A percentile compares a stretch with the other conserved stretches of the same genome.
phyloP scores from a whole-genome alignment of 345 rosid species.

The Rhodamnia rubescens region DNA sequence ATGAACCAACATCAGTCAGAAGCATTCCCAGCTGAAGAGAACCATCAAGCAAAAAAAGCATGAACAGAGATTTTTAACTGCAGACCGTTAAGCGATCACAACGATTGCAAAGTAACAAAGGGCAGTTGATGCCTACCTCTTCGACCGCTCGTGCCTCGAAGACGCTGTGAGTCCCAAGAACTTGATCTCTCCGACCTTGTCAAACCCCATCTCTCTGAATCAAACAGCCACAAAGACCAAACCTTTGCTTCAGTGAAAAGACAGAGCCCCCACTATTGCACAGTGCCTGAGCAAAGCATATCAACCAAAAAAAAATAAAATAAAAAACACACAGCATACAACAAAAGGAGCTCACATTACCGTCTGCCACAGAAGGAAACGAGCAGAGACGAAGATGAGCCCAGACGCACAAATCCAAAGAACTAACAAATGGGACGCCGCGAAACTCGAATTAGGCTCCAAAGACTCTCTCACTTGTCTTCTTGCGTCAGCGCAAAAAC shows the following conservation, averaged over 20 bases:
- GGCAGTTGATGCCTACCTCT: slow-evolving; percentile 38
- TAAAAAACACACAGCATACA: not conserved
- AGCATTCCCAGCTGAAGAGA: slow-evolving; percentile 18
- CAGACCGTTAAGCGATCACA: not conserved
- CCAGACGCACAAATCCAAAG: not conserved
- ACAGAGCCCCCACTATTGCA: not conserved
- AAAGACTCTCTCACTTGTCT: not conserved
- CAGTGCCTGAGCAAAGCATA: not conserved
- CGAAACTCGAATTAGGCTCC: not conserved
- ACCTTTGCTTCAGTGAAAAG: not conserved
- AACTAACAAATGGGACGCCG: not conserved
- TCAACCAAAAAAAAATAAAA: not conserved
- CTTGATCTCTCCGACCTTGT: slow-evolving; percentile 31
- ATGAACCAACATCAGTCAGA: slow-evolving; percentile 15
- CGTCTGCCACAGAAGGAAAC: not conserved
- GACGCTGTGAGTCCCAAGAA: slow-evolving; percentile 43
- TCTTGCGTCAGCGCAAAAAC: not conserved
- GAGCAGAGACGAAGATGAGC: not conserved
- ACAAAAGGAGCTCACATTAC: slow-evolving; percentile 8
- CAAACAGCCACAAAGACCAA: slow-evolving; percentile 4
- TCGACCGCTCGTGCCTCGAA: slow-evolving; percentile 66
- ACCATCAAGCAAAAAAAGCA: slow-evolving; percentile 14
- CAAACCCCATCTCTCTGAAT: slow-evolving; percentile 43
- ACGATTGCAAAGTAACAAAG: slow-evolving; percentile 15
- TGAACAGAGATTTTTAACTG: not conserved